These are phyloP conservation scores for Guadua angustifolia DNA, from an alignment of 176 grass and related monocot species.

Conservation along the genomic window DNA sequence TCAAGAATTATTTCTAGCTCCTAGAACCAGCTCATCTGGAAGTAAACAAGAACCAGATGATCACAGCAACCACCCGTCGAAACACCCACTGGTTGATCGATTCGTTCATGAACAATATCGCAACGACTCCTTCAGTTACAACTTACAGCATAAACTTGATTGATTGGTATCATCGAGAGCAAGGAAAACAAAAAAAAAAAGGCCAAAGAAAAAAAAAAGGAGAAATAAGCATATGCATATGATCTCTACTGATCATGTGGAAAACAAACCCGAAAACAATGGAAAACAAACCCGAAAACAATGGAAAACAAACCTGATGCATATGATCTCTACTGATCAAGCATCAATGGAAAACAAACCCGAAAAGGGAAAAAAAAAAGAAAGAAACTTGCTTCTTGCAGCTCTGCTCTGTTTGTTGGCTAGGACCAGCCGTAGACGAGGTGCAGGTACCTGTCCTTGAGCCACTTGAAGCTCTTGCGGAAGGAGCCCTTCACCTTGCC, in stretches of 20 bases:
- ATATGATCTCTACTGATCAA: background rate
- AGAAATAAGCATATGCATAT: background rate
- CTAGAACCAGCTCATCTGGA: background rate
- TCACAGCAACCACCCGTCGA: background rate
- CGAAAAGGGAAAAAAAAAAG: background rate
- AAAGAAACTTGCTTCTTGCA: background rate
- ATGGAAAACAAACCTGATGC: background rate
- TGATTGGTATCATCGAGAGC: background rate
- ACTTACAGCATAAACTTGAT: background rate
- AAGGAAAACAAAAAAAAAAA: background rate
- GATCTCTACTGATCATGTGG: background rate
- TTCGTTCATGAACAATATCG: background rate
- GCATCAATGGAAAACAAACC: background rate
- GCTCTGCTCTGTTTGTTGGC: background rate
- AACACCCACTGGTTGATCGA: background rate
- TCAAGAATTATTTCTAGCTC: no score
- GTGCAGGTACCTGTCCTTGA: slow-evolving; percentile 75
- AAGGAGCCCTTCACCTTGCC: slow-evolving; percentile 81
- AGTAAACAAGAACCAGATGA: background rate
- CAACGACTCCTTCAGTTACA: background rate
- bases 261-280: background rate
- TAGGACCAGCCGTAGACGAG: slow-evolving; percentile 71
- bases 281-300: background rate
- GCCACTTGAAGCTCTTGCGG: slow-evolving; percentile 83
- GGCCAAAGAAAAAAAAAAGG: background rate